A percentile compares a stretch with the other conserved stretches of the same genome.
phyloP scores from a whole-genome alignment of 352 stramenopile species.

The Pythium guiyangense region DNA sequence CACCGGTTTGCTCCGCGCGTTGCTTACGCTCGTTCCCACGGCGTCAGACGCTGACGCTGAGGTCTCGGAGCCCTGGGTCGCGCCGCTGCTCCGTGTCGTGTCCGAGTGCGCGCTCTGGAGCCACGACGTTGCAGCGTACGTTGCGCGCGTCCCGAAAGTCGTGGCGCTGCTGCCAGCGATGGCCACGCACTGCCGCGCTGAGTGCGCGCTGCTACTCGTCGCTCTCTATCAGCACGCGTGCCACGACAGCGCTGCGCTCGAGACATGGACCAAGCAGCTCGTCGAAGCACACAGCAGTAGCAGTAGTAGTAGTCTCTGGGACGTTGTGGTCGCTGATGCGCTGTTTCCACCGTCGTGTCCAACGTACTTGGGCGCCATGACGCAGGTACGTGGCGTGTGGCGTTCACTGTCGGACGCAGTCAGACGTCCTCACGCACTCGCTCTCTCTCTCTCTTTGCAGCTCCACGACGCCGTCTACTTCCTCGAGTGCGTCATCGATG shows the following conservation, averaged over 20 bases:
- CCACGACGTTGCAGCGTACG: slow-evolving; percentile 31
- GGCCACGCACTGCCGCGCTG: slow-evolving; percentile 21
- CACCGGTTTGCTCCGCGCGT: slow-evolving; percentile 38
- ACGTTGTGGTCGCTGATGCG: slow-evolving; percentile 18
- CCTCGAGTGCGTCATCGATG: slow-evolving; percentile 29
- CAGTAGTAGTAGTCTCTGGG: slow-evolving; percentile 19
- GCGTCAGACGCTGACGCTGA: background rate
- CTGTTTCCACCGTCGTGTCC: slow-evolving; percentile 25
- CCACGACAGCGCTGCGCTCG: background rate
- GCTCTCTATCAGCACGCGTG: slow-evolving; percentile 38
- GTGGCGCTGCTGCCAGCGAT: slow-evolving; percentile 22
- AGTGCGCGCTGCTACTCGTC: slow-evolving; percentile 32
- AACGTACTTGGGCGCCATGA: slow-evolving; percentile 31
- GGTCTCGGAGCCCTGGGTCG: slow-evolving; percentile 22
- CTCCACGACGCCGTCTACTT: slow-evolving; percentile 33
- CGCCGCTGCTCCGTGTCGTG: slow-evolving; percentile 41
- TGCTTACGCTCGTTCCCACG: slow-evolving; percentile 34
- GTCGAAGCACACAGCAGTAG: background rate
- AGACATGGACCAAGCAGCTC: background rate
- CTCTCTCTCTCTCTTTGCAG: slow-evolving; percentile 7
- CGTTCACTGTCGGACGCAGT: background rate
- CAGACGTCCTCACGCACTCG: background rate
- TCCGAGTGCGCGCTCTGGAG: slow-evolving; percentile 51
- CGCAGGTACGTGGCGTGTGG: slow-evolving; percentile 21
- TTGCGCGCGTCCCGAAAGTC: slow-evolving; percentile 37